Percentiles rank a stretch among this genome's conserved stretches.
phyloP scores from a whole-genome alignment of 768 basidiomycete genomes.

The Auriculariales sp. region DNA sequence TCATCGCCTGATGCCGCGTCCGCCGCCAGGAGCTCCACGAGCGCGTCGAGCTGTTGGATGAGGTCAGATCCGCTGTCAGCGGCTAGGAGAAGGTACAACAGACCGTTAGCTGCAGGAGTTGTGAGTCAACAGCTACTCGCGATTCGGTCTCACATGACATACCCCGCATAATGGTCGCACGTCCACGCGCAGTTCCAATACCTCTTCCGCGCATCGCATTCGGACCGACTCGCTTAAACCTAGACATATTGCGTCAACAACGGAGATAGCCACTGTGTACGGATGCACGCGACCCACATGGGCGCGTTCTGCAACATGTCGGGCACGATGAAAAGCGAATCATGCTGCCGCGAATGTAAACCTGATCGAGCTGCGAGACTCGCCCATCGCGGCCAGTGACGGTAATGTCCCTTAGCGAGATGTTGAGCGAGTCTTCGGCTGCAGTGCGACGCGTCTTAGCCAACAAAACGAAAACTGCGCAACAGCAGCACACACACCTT shows the following conservation, averaged over 20 bases:
- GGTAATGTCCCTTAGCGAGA: slow-evolving; percentile 90
- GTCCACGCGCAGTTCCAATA: slow-evolving; percentile 97
- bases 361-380: slow-evolving; percentile 96
- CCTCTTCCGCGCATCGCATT: slow-evolving; percentile 98
- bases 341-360: slow-evolving; percentile 98
- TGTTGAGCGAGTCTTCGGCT: slow-evolving; percentile 98
- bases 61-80: slow-evolving; percentile 2
- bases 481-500: slow-evolving; percentile 43
- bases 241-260: slow-evolving; percentile 18
- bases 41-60: slow-evolving; percentile 61
- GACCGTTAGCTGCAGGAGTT: slow-evolving; percentile 57
- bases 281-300: slow-evolving; percentile 47
- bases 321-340: slow-evolving; percentile 97
- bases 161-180: slow-evolving; percentile 98
- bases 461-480: slow-evolving; percentile 1
- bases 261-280: neutral
- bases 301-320: slow-evolving; percentile 99
- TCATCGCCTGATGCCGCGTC: slow-evolving; percentile 78
- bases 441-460: slow-evolving; percentile 7
- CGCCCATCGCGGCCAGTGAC: slow-evolving; percentile 97
- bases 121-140: slow-evolving; percentile 10
- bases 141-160: slow-evolving; percentile 26
- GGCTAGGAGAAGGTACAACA: slow-evolving; percentile 10
- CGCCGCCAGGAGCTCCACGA: slow-evolving; percentile 60
- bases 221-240: slow-evolving; percentile 98